Conservation (phyloP, 2,329 filamentous ascomycete species). For the Xenoacremonium recifei region DNA sequence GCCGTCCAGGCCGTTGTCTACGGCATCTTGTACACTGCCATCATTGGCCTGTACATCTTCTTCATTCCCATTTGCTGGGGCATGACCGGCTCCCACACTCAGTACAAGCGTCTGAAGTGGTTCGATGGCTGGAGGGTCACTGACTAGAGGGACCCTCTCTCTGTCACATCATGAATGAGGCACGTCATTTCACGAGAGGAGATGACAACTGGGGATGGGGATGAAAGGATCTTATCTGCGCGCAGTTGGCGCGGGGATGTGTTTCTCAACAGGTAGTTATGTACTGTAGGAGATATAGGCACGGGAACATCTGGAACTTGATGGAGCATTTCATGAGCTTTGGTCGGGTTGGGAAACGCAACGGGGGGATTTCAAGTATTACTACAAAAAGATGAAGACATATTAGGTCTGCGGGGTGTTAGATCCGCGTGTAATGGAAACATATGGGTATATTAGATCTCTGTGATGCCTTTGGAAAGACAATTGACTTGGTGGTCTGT, state of each 20-base stretch:
- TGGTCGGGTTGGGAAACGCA: conserved; percentile 19
- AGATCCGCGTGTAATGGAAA: conserved; percentile 30
- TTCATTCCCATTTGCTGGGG: conserved; percentile 97
- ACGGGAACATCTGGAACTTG: conserved; percentile 17
- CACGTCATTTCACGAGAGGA: background rate
- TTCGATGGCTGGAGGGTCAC: conserved; percentile 82
- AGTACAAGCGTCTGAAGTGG: conserved; percentile 95
- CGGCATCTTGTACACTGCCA: conserved; percentile 66
- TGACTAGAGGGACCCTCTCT: conserved; percentile 42
- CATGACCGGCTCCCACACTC: conserved; percentile 79
- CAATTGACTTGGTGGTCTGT: too few relatives aligned
- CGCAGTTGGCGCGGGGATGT: background rate
- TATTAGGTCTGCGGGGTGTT: conserved; percentile 16
- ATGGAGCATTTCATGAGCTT: conserved; percentile 18
- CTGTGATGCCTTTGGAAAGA: conserved; percentile 16
- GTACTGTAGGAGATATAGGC: conserved; percentile 14
- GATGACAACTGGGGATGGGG: background rate
- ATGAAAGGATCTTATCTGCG: background rate
- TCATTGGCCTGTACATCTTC: conserved; percentile 80
- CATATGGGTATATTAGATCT: conserved; percentile 14
- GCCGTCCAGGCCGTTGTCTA: conserved; percentile 69
- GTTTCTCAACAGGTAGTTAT: background rate
- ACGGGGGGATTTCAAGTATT: conserved; percentile 19
- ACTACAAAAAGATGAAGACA: conserved; percentile 18
- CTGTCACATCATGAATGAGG: too few relatives aligned